phyloP scores from a whole-genome alignment of 768 basidiomycete genomes.

The Hygrocybe punicea region DNA sequence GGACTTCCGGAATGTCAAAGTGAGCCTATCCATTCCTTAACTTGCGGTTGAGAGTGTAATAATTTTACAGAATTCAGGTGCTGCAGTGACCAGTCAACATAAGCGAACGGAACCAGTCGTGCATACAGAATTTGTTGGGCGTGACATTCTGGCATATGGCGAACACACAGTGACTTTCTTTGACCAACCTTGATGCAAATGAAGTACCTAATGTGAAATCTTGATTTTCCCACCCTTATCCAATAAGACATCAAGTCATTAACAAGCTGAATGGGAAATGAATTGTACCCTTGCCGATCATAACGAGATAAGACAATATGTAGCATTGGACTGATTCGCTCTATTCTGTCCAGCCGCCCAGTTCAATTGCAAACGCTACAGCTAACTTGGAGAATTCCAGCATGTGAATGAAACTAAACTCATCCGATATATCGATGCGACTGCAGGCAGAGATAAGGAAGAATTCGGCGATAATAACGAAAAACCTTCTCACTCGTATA shows the following conservation, averaged over 20 bases:
- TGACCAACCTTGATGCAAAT: too few species aligned
- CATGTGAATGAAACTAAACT: conserved; percentile 92
- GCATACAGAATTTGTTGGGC: conserved; percentile 28
- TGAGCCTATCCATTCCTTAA: conserved; percentile 20
- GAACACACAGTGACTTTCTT: too few species aligned
- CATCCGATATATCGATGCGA: conserved; percentile 78
- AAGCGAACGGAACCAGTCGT: conserved; percentile 34
- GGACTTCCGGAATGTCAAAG: conserved; percentile 51
- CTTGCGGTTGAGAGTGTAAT: not conserved
- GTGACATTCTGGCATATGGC: conserved; percentile 1
- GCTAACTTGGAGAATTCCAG: conserved; percentile 82
- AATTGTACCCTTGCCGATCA: not conserved
- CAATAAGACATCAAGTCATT: not conserved
- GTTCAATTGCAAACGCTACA: conserved; percentile 74
- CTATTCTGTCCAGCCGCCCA: conserved; percentile 49
- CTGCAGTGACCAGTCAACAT: conserved; percentile 15
- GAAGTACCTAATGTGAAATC: too few species aligned
- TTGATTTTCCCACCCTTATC: too few species aligned
- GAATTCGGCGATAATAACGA: conserved; percentile 8
- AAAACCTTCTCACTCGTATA: conserved; percentile 61
- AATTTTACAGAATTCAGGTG: conserved; percentile 4
- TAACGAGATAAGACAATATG: not conserved
- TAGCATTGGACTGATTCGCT: not conserved
- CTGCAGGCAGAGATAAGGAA: conserved; percentile 37
- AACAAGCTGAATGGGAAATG: not conserved